Base-by-base conservation (phyloP, 805 yeast species). In the Nematodospora valgi region DNA sequence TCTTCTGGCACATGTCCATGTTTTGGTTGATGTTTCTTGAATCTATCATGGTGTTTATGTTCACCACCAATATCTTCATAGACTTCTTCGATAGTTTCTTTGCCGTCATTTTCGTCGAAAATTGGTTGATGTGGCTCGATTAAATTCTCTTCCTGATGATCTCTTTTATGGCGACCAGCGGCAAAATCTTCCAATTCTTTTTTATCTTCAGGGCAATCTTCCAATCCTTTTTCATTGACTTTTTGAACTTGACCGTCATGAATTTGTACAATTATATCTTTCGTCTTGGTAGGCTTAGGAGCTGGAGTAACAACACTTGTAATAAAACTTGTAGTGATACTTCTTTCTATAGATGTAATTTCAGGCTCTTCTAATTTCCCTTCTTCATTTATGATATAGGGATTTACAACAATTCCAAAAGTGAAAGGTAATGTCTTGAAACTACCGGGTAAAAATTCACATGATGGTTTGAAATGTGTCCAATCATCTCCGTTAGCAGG, bases 401-500 rank as follows among this genome's bases (percentile, higher is more conserved):
- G 59, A 20, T 48, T 57, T 15, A 62, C 62, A 26, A 60, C 59
- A 23, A 65, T 41, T 1, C 69, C 70, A 43, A 65, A 64, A 4
- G 42, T 35, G 34, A 59, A 64, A 1, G 63, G 62, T 17, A 63
- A 45, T 3, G 68, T 41, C 10, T 41, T 43, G 23, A 40, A 35
- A 15, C 60, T 53, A 1, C 54, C 58, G 9, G 30, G 39, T 4
- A 44, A 29, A 2, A 31, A 23, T 5, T 23, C 32, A 6, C 31
- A 17, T 3, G 44, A 44, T 1, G 68, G 68, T 39, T 44, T 53
- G 30, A 59, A 53, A 3, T 38, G 23, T n/a, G 58, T 52, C 69
- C 69, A 62, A 39, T 62, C 67, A 14, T 51, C 59, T 2, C 58
- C 59, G n/a, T 48, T 44, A 25, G 49, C 57, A 1, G 68, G 69